Evolutionary conservation across 73 alveolate species (phyloP).

Genomic region (Tetrahymena malaccensis): DNA sequence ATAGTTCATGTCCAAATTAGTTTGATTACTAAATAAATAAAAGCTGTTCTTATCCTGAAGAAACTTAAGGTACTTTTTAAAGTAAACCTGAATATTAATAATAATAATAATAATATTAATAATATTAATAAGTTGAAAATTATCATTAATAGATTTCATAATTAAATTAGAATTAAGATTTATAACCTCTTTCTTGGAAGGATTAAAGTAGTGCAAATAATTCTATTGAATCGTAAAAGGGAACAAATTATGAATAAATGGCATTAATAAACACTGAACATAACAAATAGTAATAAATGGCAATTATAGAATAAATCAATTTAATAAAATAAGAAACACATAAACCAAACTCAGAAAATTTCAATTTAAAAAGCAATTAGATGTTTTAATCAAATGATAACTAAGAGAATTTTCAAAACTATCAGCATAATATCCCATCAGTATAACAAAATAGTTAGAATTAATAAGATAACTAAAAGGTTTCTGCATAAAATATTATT

Average conservation of each 20-base stretch:
- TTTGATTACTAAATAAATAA: not conserved
- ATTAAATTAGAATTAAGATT: not conserved
- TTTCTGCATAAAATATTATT: not conserved
- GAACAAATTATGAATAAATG: not conserved
- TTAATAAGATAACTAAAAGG: not conserved
- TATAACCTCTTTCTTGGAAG: not conserved
- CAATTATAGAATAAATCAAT: not conserved
- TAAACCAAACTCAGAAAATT: not conserved
- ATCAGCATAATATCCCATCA: no score
- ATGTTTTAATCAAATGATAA: no score
- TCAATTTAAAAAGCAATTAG: no score
- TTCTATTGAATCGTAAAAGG: not conserved
- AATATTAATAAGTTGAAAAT: not conserved
- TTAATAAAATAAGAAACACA: not conserved
- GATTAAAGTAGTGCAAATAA: not conserved
- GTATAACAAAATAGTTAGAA: no score
- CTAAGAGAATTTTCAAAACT: not conserved
- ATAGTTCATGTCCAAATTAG: not conserved
- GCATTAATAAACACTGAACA: not conserved
- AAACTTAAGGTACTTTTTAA: not conserved
- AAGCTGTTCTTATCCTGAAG: not conserved
- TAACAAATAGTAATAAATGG: not conserved
- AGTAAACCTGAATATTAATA: not conserved
- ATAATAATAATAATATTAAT: no score
- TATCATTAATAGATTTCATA: not conserved